phyloP scores from a whole-genome alignment of 2,329 filamentous ascomycete genomes.

The Talaromyces islandicus region DNA sequence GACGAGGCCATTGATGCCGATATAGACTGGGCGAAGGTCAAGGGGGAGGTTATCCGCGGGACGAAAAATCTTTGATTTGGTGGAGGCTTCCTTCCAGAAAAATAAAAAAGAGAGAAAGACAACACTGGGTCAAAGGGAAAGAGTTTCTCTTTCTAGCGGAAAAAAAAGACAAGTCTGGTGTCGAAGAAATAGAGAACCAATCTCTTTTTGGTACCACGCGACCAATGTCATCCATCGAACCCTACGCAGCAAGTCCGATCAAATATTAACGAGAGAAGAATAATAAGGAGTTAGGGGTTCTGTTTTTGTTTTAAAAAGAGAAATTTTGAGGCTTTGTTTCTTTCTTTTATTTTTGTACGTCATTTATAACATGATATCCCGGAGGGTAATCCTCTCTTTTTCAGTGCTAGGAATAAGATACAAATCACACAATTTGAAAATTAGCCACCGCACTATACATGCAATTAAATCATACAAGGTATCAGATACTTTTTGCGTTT shows the following conservation, averaged over 20 bases:
- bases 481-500: neutral
- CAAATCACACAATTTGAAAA: neutral
- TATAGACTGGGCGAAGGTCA: constrained; percentile 90
- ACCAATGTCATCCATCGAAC: neutral
- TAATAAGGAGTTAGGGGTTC: neutral
- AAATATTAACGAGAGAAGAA: neutral
- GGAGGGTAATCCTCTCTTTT: neutral
- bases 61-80: constrained; percentile 66
- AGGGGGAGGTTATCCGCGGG: constrained; percentile 73
- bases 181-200: neutral
- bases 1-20: constrained; percentile 83
- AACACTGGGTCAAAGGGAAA: too few species aligned
- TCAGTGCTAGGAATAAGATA: neutral
- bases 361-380: neutral
- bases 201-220: neutral
- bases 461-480: neutral
- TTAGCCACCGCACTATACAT: neutral
- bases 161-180: neutral
- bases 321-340: neutral
- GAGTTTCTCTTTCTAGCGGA: neutral
- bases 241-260: neutral
- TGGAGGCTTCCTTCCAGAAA: neutral
- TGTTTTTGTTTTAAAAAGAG: neutral
- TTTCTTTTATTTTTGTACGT: neutral
- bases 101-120: neutral